Conservation (phyloP, 2,329 filamentous ascomycete species). For the Rhytidhysteron rufulum region DNA sequence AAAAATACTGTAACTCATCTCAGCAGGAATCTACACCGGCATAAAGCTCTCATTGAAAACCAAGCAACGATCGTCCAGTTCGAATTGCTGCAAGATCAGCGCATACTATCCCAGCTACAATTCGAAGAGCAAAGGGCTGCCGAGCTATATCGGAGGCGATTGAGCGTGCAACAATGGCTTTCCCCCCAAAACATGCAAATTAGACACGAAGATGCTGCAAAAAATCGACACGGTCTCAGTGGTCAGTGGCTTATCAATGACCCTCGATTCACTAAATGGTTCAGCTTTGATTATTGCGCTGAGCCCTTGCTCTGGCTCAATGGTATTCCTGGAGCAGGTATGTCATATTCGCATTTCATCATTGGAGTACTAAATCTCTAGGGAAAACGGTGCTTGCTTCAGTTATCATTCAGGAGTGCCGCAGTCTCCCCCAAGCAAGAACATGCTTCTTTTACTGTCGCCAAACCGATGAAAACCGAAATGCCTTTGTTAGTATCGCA, state of each 20-base stretch:
- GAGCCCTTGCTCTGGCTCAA: constrained; percentile 35
- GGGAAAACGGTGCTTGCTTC: constrained; percentile 45
- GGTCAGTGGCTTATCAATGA: constrained; percentile 14
- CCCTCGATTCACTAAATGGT: constrained; percentile 13
- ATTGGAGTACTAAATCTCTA: constrained; percentile 8
- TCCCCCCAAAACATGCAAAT: constrained; percentile 7
- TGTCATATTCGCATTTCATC: constrained; percentile 3
- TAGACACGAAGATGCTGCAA: constrained; percentile 8
- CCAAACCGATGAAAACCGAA: no score
- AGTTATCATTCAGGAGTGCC: constrained; percentile 34
- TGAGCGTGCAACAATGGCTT: constrained; percentile 11
- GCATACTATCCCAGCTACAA: constrained; percentile 2
- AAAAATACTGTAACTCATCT: constrained; percentile 12
- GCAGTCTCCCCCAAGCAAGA: no score
- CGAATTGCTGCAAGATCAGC: constrained; percentile 6
- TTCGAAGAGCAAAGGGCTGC: constrained; percentile 1
- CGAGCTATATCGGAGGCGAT: constrained; percentile 7
- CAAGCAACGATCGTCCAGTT: constrained; percentile 15
- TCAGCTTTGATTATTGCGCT: constrained; percentile 7
- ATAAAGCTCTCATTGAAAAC: constrained; percentile 14
- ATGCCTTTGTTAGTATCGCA: no score
- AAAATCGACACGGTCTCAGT: constrained; percentile 3
- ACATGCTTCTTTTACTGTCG: no score
- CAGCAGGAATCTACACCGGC: constrained; percentile 13
- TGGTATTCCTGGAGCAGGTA: constrained; percentile 40